Evolutionary conservation across 208 protist genomes (phyloP).

Genomic region (Crithidia thermophila): DNA sequence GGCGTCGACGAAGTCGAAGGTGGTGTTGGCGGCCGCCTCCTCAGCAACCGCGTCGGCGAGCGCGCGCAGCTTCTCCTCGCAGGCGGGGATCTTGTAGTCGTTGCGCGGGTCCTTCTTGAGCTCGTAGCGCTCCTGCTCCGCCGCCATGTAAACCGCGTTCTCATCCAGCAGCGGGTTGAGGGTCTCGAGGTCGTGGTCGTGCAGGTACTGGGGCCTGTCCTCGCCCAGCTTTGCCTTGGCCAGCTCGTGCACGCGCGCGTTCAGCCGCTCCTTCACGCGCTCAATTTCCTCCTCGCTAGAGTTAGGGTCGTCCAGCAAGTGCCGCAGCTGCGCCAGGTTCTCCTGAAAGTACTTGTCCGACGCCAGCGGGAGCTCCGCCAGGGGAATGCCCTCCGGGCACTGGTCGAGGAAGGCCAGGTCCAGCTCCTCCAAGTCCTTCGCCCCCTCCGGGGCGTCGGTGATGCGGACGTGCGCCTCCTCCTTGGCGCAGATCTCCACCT

Average conservation of each 20-base stretch:
- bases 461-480: conserved; percentile 58
- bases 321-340: conserved; percentile 28
- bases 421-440: conserved; percentile 38
- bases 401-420: conserved; percentile 53
- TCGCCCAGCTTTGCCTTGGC: conserved; percentile 42
- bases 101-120: conserved; percentile 71
- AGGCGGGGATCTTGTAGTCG: conserved; percentile 37
- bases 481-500: conserved; percentile 52
- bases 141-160: conserved; percentile 46
- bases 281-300: conserved; percentile 38
- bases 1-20: conserved; percentile 44
- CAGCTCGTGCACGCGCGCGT: conserved; percentile 47
- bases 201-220: conserved; percentile 51
- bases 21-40: background rate
- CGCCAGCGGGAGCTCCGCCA: conserved; percentile 37
- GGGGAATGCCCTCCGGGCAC: conserved; percentile 40
- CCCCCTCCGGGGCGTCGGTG: conserved; percentile 48
- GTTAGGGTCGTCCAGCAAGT: conserved; percentile 36
- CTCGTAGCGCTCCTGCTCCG: conserved; percentile 40
- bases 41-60: conserved; percentile 33
- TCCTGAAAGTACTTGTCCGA: conserved; percentile 46
- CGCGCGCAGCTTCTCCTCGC: conserved; percentile 46
- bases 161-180: conserved; percentile 60
- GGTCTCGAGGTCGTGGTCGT: conserved; percentile 39
- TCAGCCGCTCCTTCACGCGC: conserved; percentile 43